phyloP scores from a whole-genome alignment of 345 rosid species.

The thale cress (Arabidopsis thaliana) region DNA sequence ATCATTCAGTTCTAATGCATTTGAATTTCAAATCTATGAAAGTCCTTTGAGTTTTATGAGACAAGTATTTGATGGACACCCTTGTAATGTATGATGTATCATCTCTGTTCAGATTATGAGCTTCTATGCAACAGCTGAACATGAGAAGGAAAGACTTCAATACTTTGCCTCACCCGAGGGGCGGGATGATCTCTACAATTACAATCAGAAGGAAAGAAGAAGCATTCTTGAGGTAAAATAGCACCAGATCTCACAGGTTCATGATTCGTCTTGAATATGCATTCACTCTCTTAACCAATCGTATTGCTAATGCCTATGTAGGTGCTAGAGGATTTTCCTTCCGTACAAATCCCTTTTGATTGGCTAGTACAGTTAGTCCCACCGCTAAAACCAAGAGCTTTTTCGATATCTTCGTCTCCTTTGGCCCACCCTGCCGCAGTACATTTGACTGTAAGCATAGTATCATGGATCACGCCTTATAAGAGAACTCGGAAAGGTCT shows the following conservation, averaged over 20 bases:
- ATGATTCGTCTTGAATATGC: constrained; percentile 17
- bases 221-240: constrained; percentile 82
- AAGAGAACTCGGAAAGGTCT: constrained; percentile 79
- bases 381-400: constrained; percentile 76
- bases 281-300: not conserved
- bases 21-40: constrained; percentile 11
- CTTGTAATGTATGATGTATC: constrained; percentile 28
- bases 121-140: constrained; percentile 78
- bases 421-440: constrained; percentile 80
- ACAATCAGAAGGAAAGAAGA: constrained; percentile 92
- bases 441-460: constrained; percentile 82
- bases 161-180: constrained; percentile 93
- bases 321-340: constrained; percentile 95
- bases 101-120: constrained; percentile 70
- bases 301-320: constrained; percentile 37
- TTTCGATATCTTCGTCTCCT: constrained; percentile 90
- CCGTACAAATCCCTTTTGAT: constrained; percentile 89
- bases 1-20: not conserved
- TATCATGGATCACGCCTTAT: constrained; percentile 87
- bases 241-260: constrained; percentile 3
- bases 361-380: constrained; percentile 97
- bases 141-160: constrained; percentile 85
- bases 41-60: constrained; percentile 2
- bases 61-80: constrained; percentile 24
- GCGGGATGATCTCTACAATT: constrained; percentile 89